These are phyloP conservation scores for Pleurotus tuoliensis DNA, from an alignment of 768 basidiomycete genomes.

Conservation along the genomic window DNA sequence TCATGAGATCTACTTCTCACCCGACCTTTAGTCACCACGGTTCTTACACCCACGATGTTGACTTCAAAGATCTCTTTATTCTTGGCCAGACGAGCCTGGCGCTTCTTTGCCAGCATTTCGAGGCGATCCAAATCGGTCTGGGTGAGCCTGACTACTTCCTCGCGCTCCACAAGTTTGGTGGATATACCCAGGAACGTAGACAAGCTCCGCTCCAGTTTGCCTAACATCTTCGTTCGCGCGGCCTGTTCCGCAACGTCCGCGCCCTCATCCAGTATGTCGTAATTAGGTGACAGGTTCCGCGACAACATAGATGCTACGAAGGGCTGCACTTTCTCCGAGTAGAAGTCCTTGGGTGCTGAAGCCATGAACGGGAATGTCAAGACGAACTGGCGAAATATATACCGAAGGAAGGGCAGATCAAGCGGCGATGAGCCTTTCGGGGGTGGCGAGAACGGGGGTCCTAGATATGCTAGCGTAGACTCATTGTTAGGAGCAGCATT, in stretches of 20 bases:
- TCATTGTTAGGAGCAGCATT: constrained; percentile 41
- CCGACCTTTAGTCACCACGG: constrained; percentile 78
- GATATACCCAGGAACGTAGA: constrained; percentile 79
- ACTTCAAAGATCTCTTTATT: constrained; percentile 71
- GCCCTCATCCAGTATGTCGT: constrained; percentile 52
- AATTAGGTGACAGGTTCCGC: constrained; percentile 64
- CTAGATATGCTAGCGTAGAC: constrained; percentile 82
- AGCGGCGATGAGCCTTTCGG: constrained; percentile 51
- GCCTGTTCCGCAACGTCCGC: constrained; percentile 49
- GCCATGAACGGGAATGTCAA: constrained; percentile 95
- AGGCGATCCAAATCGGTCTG: constrained; percentile 81
- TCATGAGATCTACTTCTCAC: constrained; percentile 86
- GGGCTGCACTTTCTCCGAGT: constrained; percentile 91
- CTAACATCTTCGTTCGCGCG: constrained; percentile 64
- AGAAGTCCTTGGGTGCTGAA: constrained; percentile 86
- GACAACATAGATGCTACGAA: constrained; percentile 82
- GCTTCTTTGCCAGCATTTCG: constrained; percentile 65
- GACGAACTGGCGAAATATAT: constrained; percentile 89
- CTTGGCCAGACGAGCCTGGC: constrained; percentile 45
- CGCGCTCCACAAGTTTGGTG: constrained; percentile 75
- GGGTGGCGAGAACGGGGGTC: constrained; percentile 77
- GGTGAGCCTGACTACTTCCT: constrained; percentile 87
- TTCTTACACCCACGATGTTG: constrained; percentile 86
- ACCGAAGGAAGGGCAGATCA: constrained; percentile 86
- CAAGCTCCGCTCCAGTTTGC: constrained; percentile 81